Base-by-base conservation (phyloP, 805 yeast species). In the Myxozyma vanderwaltii region DNA sequence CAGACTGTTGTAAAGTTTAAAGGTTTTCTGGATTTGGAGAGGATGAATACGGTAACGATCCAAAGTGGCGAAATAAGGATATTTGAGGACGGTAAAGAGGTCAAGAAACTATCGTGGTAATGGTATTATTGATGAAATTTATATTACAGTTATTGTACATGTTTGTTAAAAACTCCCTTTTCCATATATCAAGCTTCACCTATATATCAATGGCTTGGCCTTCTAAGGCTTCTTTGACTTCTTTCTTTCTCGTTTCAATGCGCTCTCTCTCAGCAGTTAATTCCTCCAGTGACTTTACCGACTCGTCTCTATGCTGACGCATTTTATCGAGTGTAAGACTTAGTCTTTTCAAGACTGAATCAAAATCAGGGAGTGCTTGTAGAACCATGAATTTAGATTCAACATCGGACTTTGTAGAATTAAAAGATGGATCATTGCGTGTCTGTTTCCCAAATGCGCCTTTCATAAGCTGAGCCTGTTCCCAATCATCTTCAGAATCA, bases 401-500 rank as follows among this genome's bases (percentile, higher is more conserved):
- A 10, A 44, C 10, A 45, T 44, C 45, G 33, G 33, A 15, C 40
- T 29, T n/a, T 29, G 10, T 41, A 13, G 2, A 21, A 13, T 15
- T n/a, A n/a, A 44, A 3, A 17, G 15, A 40, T 7, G n/a, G 35
- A n/a, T 17, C 50, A 13, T 39, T 24, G 15, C 4, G 27, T 2
- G n/a, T 21, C 33, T 44, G 29, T 36, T 31, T 33, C 13, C 64
- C 56, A 47, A 52, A 58, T 8, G 56, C 61, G 23, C 64, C 65
- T 31, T 60, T 60, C 47, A 24, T 26, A 6, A 62, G 36, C 40
- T 62, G 65, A 13, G 64, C 65, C 17, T 60, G 44, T 36, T 62
- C 65, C 65, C 65, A 62, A 26, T 38, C 56, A 27, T 55, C 59
- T 13, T 61, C 63, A 23, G 55, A 51, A 4, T 56, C 61, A 23